Evolutionary conservation across 2,329 filamentous ascomycete species (phyloP).

Genomic region (Penicillium sp.): DNA sequence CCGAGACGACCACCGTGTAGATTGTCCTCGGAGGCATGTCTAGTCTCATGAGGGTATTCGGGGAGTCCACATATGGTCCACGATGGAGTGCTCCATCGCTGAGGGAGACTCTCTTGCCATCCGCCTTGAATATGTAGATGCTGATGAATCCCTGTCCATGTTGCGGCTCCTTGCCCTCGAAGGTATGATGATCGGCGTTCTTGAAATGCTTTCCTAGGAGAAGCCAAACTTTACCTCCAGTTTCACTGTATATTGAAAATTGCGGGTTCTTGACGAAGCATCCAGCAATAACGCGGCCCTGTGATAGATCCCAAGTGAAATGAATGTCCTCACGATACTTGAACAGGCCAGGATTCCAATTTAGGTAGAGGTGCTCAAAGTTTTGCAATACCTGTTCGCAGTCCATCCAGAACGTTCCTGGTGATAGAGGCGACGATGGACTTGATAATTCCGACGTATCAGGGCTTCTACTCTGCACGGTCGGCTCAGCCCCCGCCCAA

Average conservation of each 20-base stretch:
- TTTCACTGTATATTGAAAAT: conserved; percentile 54
- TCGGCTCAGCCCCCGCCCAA: conserved; percentile 72
- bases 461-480: conserved; percentile 19
- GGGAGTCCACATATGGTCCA: conserved; percentile 89
- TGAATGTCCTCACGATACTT: conserved; percentile 81
- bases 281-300: conserved; percentile 61
- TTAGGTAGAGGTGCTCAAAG: conserved; percentile 94
- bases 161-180: conserved; percentile 33
- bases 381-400: conserved; percentile 84
- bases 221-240: conserved; percentile 72
- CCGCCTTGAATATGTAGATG: conserved; percentile 73
- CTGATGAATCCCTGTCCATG: conserved; percentile 77
- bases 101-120: conserved; percentile 71
- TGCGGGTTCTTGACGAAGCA: conserved; percentile 70
- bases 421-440: conserved; percentile 37
- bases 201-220: conserved; percentile 84
- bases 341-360: conserved; percentile 93
- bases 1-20: conserved; percentile 70
- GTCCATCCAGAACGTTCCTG: conserved; percentile 92
- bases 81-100: conserved; percentile 70
- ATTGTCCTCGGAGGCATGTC: conserved; percentile 54
- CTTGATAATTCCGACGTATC: conserved; percentile 1
- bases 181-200: conserved; percentile 57
- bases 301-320: conserved; percentile 75
- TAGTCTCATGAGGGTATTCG: conserved; percentile 82